These are phyloP conservation scores for Neoboletus brunneissimus DNA, from an alignment of 768 basidiomycete genomes.

Conservation along the genomic window DNA sequence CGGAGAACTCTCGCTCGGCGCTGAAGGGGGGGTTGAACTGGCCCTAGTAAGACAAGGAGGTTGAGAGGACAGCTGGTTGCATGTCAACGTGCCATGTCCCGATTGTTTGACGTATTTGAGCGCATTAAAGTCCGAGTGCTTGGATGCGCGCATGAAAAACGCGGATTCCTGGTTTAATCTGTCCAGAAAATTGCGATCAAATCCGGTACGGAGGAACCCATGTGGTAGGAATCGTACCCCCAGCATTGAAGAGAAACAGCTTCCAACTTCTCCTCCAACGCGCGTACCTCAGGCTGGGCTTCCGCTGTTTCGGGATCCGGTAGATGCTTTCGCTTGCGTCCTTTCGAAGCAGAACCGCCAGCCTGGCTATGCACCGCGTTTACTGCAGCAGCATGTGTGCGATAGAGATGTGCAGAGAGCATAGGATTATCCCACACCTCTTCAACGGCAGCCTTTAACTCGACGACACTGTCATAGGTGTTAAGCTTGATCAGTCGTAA, in stretches of 20 bases:
- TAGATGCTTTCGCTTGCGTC: constrained; percentile 38
- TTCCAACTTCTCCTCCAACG: constrained; percentile 52
- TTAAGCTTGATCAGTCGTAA: background rate
- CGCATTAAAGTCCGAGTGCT: constrained; percentile 65
- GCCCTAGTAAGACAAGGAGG: background rate
- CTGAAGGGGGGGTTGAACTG: background rate
- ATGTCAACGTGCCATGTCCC: constrained; percentile 34
- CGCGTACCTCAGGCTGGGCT: constrained; percentile 45
- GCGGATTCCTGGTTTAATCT: constrained; percentile 55
- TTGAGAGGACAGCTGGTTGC: background rate
- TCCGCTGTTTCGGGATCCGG: constrained; percentile 18
- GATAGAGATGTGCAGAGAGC: constrained; percentile 54
- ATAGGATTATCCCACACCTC: constrained; percentile 53
- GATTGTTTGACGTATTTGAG: constrained; percentile 33
- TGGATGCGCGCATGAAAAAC: constrained; percentile 61
- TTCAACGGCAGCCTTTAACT: constrained; percentile 44
- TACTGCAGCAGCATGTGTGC: constrained; percentile 50
- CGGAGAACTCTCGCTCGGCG: background rate
- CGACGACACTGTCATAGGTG: constrained; percentile 46
- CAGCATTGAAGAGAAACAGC: constrained; percentile 53
- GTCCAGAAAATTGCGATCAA: constrained; percentile 3
- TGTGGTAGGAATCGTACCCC: constrained; percentile 44
- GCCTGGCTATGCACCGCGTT: constrained; percentile 35
- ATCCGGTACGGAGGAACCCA: background rate
- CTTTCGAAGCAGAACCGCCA: constrained; percentile 26